Evolutionary conservation across 257 asterid genomes (phyloP), one percentile per base, ranked within the genome.

Genomic region (Gentiana straminea): DNA sequence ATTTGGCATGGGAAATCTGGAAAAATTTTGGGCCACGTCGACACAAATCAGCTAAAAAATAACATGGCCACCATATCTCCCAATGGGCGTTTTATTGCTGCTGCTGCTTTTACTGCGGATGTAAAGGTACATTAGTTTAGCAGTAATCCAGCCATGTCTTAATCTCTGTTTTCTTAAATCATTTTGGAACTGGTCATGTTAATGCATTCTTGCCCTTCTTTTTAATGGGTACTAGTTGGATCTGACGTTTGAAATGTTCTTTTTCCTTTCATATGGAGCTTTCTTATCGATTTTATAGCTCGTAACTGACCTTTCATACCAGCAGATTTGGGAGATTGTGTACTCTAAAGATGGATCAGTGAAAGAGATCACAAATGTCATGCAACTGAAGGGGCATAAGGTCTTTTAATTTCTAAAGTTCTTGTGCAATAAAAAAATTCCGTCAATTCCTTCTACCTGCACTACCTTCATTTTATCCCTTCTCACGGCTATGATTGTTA

Each of bases 301-400:
- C 58, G 52, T 48, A 37, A 34, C 44, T 44, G 60, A 64, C 52
- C 47, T 0, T 64, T 56, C 47, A 48, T 35, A 67, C 44, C 68
- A 59, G 64, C 83, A 92, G 99, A 81, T 92, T 52, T 92, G 97
- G 99, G 99, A 92, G 76, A 70, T 89, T 62, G 84, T 92, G 59
- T 92, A 92, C 70, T 57, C 97, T 8, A 88, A 88, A 74, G 99
- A 92, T 73, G 95, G 95, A 68, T 72, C 86, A 13, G 95, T 80
- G 65, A 92, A 88, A 89, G 99, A 92, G 86, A 72, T 92, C 77
- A 55, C 68, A 54, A 88, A 68, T 56, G 97, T 71, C 67, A 85
- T 88, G 97, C 91, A 92, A 76, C 99, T 88, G 67, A 92, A 88
- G 83, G 99, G 99, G 65, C 99, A 92, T 77, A 92, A 92, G 97